These are phyloP conservation scores for Cyclospora cayetanensis DNA, from an alignment of 169 alveolate species.

Conservation along the genomic window DNA sequence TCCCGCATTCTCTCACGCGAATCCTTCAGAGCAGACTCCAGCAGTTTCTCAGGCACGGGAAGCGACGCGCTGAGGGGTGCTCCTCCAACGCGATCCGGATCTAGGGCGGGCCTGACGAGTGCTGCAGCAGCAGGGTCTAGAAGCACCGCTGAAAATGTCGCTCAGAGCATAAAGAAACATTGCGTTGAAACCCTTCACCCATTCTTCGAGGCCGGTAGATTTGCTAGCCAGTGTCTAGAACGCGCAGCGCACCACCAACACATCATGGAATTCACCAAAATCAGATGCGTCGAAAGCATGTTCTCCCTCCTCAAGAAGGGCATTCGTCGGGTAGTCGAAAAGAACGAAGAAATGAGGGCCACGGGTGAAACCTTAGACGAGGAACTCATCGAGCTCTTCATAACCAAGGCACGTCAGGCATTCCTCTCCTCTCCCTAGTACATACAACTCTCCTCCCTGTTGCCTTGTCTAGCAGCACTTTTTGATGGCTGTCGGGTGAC, in stretches of 20 bases:
- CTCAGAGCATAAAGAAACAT: slow-evolving; percentile 59
- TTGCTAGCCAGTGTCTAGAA: slow-evolving; percentile 81
- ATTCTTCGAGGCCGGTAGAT: slow-evolving; percentile 84
- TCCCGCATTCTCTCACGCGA: neutral
- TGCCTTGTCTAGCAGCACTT: too few species aligned
- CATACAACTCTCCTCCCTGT: too few species aligned
- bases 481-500: too few species aligned
- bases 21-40: neutral
- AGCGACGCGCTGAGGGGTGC: neutral
- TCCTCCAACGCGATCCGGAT: neutral
- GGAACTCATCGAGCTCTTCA: slow-evolving; percentile 21
- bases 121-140: too few species aligned
- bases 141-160: slow-evolving; percentile 38
- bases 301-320: slow-evolving; percentile 87
- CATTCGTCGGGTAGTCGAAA: slow-evolving; percentile 48
- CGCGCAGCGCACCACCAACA: slow-evolving; percentile 86
- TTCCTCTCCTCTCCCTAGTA: neutral
- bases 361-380: slow-evolving; percentile 37
- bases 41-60: neutral
- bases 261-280: slow-evolving; percentile 94
- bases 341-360: slow-evolving; percentile 32
- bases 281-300: slow-evolving; percentile 90
- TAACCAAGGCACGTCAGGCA: slow-evolving; percentile 37
- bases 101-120: too few species aligned
- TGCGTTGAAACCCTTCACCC: slow-evolving; percentile 86